A percentile compares a stretch with the other conserved stretches of the same genome.
Evolutionary conservation across 208 protist species (phyloP).

Genomic region (Trypanosoma brucei): DNA sequence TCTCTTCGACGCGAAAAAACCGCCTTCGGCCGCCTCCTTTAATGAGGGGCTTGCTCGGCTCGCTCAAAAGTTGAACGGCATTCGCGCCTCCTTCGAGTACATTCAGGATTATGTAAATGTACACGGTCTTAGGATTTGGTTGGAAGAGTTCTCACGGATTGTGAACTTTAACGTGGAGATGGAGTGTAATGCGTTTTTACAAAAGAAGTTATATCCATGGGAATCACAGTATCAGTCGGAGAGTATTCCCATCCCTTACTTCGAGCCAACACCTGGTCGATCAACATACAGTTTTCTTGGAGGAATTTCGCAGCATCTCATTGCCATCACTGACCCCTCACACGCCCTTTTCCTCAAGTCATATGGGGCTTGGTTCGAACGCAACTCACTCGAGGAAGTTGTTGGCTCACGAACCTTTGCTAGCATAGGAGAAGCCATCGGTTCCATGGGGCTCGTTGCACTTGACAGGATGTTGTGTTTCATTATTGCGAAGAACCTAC

Average conservation of each 20-base stretch:
- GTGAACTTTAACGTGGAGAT: constrained; percentile 96
- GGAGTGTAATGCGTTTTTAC: constrained; percentile 94
- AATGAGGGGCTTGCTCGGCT: constrained; percentile 80
- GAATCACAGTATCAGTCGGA: constrained; percentile 87
- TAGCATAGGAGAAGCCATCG: constrained; percentile 75
- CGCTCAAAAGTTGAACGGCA: constrained; percentile 78
- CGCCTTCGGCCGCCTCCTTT: constrained; percentile 32
- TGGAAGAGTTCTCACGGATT: constrained; percentile 95
- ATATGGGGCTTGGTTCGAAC: constrained; percentile 86
- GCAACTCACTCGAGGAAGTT: constrained; percentile 41
- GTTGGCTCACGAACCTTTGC: constrained; percentile 87
- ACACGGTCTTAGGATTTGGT: constrained; percentile 95
- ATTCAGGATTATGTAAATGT: constrained; percentile 98
- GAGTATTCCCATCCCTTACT: constrained; percentile 93
- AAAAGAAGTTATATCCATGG: constrained; percentile 90
- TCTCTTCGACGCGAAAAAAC: constrained; percentile 44
- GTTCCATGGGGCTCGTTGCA: constrained; percentile 66
- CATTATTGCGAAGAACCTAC: constrained; percentile 89
- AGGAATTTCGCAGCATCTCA: constrained; percentile 86
- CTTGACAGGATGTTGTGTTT: constrained; percentile 89
- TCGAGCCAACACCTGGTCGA: constrained; percentile 37
- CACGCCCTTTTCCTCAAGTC: constrained; percentile 78
- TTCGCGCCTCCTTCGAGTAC: constrained; percentile 94
- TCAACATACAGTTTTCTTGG: constrained; percentile 87
- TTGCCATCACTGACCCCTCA: constrained; percentile 77